phyloP scores from a whole-genome alignment of 345 rosid species.

The Kandelia obovata region DNA sequence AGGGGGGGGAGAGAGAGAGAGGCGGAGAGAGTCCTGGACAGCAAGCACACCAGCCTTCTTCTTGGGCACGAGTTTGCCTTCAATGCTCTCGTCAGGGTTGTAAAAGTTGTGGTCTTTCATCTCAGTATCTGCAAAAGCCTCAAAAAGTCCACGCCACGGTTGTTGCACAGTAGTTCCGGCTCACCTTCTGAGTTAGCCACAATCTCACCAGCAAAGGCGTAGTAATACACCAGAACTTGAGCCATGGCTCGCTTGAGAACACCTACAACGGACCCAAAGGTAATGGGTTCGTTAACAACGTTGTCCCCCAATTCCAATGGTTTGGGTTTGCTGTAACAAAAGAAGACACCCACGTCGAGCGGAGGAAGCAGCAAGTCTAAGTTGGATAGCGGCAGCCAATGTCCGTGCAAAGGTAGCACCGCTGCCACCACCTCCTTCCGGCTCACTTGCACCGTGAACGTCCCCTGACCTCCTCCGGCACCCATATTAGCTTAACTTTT shows the following conservation, averaged over 20 bases:
- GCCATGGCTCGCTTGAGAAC: slow-evolving; percentile 58
- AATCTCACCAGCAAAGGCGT: slow-evolving; percentile 68
- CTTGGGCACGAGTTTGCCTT: slow-evolving; percentile 62
- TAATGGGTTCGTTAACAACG: no score
- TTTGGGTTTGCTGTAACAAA: slow-evolving; percentile 46
- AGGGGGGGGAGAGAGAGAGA: neutral
- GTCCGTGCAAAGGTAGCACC: slow-evolving; percentile 59
- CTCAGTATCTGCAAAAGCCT: slow-evolving; percentile 58
- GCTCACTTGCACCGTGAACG: slow-evolving; percentile 21
- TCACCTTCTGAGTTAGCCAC: slow-evolving; percentile 54
- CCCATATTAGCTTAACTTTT: slow-evolving; percentile 3
- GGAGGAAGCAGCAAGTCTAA: slow-evolving; percentile 83
- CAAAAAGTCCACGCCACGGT: slow-evolving; percentile 77
- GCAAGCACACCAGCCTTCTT: slow-evolving; percentile 59
- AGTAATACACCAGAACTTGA: slow-evolving; percentile 60
- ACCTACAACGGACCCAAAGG: slow-evolving; percentile 30
- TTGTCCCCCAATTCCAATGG: neutral
- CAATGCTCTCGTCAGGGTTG: slow-evolving; percentile 61
- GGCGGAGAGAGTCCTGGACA: slow-evolving; percentile 49
- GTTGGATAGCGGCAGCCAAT: slow-evolving; percentile 83
- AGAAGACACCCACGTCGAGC: slow-evolving; percentile 54
- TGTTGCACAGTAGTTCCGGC: slow-evolving; percentile 79
- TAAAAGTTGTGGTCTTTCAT: slow-evolving; percentile 52
- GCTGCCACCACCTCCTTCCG: slow-evolving; percentile 62
- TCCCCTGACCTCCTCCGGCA: neutral